Evolutionary conservation across 1,139 yeast species (phyloP).

Genomic region (Casaregolazyma suthepensis): DNA sequence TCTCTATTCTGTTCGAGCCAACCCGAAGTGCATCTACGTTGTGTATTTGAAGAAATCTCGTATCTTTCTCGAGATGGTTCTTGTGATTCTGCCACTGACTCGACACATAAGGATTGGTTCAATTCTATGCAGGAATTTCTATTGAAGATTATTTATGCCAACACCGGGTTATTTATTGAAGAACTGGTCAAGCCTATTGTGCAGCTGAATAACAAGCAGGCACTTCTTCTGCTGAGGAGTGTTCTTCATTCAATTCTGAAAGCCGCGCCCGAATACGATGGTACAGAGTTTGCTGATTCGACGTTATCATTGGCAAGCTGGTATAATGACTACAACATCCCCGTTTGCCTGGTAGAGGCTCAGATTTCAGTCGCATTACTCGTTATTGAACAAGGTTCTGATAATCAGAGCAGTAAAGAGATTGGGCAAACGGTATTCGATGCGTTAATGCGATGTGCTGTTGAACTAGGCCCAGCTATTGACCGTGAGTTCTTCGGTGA

Average conservation of each 20-base stretch:
- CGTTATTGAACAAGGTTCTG: background rate
- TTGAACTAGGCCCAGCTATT: constrained; percentile 3
- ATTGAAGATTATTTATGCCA: constrained; percentile 15
- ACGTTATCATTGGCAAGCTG: constrained; percentile 10
- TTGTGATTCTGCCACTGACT: constrained; percentile 7
- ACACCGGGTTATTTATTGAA: constrained; percentile 15
- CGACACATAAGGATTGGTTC: constrained; percentile 6
- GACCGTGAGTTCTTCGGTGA: constrained; percentile 30
- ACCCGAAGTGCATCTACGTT: constrained; percentile 21
- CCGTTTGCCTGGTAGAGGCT: constrained; percentile 47
- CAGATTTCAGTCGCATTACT: constrained; percentile 20
- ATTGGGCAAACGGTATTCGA: background rate
- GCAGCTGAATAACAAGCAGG: constrained; percentile 15
- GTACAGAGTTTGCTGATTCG: background rate
- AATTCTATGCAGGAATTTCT: constrained; percentile 16
- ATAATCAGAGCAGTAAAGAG: background rate
- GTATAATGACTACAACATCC: constrained; percentile 49
- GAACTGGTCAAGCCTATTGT: constrained; percentile 21
- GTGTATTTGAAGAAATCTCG: constrained; percentile 20
- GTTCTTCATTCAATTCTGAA: constrained; percentile 14
- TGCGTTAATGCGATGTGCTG: constrained; percentile 8
- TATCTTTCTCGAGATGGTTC: constrained; percentile 5
- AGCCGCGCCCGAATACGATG: constrained; percentile 2
- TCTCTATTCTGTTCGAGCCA: constrained; percentile 17
- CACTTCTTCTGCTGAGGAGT: constrained; percentile 14